Evolutionary conservation across 2,329 filamentous ascomycete genomes (phyloP).

Genomic region (Pestalotiopsis fici): DNA sequence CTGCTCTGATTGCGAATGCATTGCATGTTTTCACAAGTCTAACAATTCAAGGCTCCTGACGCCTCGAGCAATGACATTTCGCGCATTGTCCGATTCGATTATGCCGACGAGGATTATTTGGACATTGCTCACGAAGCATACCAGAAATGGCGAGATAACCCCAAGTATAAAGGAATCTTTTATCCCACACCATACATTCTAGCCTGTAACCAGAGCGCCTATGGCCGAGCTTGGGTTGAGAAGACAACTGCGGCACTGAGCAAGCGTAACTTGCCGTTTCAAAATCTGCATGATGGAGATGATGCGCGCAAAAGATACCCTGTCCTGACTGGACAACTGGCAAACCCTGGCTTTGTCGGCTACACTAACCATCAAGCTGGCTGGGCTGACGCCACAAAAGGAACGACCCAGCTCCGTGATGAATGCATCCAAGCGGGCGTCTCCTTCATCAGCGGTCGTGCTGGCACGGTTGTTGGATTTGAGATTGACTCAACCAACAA

Average conservation of each 20-base stretch:
- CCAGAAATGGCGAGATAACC: neutral
- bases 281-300: neutral
- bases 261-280: neutral
- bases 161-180: neutral
- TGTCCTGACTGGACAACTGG: neutral
- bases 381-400: constrained; percentile 4
- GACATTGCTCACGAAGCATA: constrained; percentile 27
- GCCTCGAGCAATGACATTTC: constrained; percentile 40
- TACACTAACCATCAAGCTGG: neutral
- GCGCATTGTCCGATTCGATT: constrained; percentile 36
- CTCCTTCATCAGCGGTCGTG: constrained; percentile 1
- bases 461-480: neutral
- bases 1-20: neutral
- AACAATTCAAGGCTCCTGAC: constrained; percentile 25
- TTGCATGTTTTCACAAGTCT: neutral
- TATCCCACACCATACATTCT: neutral
- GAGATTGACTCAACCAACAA: neutral
- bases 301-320: neutral
- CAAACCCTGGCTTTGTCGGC: neutral
- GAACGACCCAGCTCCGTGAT: neutral
- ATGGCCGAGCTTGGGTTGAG: neutral
- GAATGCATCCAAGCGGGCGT: neutral
- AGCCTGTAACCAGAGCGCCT: neutral
- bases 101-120: constrained; percentile 27
- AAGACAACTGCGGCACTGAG: neutral